Base-by-base conservation (phyloP, 2,329 filamentous ascomycete genomes). In the Fusarium concolor region DNA sequence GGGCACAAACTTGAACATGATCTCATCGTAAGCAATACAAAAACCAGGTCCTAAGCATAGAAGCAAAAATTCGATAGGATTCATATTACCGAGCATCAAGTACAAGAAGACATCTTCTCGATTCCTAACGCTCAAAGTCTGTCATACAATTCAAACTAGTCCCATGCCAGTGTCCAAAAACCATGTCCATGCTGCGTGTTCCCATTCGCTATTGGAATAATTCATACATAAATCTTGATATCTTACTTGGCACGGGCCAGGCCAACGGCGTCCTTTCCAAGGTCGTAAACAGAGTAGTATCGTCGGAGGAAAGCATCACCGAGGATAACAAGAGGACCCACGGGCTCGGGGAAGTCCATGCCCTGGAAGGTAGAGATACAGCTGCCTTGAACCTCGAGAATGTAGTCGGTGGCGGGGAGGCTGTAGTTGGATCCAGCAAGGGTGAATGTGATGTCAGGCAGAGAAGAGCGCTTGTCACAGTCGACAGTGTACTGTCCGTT, bases 301-400 rank as follows among this genome's bases (percentile, higher is more conserved):
- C 87, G 92, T 81, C 93, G 89, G 77, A 92, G 85, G 86, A 92
- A 92, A 47, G 90, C 92, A 80, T 97, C 94, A 76, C 96, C 96
- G 26, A 99, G 90, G 70, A 99, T 99, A 66, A 93, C 94, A 70
- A 99, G 89, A 72, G 96, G 96, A 45, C 96, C 95, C 62, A 92
- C 90, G 38, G 94, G 94, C 77, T 90, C 92, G 58, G 94, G 91
- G 83, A 93, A 90, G 80, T 94, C 96, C 90, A 98, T 97, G 75
- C 94, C 94, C 89, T 97, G 96, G 84, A 99, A 97, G 73, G 93
- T 92, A 67, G 94, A 97, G 81, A 99, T 97, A 82, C 96, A 99
- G 79, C 91, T 95, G 74, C 95, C 96, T 78, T 94, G 92, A 42
- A 97, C 89, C 82, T 99, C 94, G 39, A 99, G 90, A 73, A 97